Evolutionary conservation across 108 stramenopile genomes (phyloP), one percentile per base, ranked within the genome.

Genomic region (Hondaea fermentalgiana): DNA sequence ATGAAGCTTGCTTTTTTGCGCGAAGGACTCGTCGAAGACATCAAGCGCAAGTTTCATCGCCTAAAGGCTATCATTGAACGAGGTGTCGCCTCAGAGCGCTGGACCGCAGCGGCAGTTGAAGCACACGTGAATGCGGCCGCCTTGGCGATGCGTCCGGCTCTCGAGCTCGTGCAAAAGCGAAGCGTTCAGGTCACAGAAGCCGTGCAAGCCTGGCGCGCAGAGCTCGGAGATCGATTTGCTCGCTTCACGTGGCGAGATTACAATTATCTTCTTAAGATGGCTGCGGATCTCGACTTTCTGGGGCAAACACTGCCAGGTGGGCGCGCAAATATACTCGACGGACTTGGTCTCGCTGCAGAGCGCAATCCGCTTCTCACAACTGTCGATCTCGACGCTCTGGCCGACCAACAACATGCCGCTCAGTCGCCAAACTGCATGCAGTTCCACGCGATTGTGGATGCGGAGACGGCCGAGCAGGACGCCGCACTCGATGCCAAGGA

Each of bases 11-110:
- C 51, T 16, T 83, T 83, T 35, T 4, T 83, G 6, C 76, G 76
- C 49, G 76, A 83, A 83, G 76, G 76, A 17, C 76, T 83, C 51
- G 76, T 83, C 23, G 76, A 83, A 45, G 76, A 47, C 23, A 43
- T 83, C 49, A 45, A 3, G 5, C 19, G 51, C 23, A 47, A 35
- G 51, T 53, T 45, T 23, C 0, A 55, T 25, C 45, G 51, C 19
- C 4, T 53, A 1, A 0, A 1, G 28, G 28, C n/a, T 6, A 83
- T 25, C 16, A 6, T 47, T 45, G 51, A 83, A 45, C 49, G 51
- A 1, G 76, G 76, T 6, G 51, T 83, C 49, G 51, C 76, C 28
- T 6, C 19, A 12, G 76, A 53, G 49, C 25, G 51, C 25, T 83
- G 76, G 76, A 53, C 45, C 19, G 25, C 45, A 12, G 76, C 51